Conservation (phyloP, 345 rosid species). For the Ceriops zippeliana region DNA sequence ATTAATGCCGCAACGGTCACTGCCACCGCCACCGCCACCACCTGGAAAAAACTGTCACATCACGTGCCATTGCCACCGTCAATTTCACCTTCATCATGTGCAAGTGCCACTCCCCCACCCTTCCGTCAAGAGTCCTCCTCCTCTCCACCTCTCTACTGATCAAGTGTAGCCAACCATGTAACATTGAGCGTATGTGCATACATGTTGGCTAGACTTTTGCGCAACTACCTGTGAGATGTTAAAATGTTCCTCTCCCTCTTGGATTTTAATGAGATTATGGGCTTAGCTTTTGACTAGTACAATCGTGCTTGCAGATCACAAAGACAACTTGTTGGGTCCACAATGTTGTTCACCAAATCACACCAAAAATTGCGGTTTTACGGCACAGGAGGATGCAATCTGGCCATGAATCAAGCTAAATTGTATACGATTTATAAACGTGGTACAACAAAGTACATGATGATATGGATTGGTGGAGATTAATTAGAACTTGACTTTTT, state of each 20-base stretch:
- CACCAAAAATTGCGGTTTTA: background rate
- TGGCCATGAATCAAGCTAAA: background rate
- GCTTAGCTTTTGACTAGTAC: constrained; percentile 3
- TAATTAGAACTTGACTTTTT: background rate
- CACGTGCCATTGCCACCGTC: constrained; percentile 35
- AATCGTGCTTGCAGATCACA: constrained; percentile 17
- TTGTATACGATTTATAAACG: too few species aligned
- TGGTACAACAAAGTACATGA: background rate
- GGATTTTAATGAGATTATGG: constrained; percentile 17
- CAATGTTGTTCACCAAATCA: background rate
- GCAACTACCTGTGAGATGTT: too few species aligned
- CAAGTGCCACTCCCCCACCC: constrained; percentile 2
- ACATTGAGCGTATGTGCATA: too few species aligned
- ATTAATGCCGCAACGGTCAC: constrained; percentile 40
- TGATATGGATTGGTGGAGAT: background rate
- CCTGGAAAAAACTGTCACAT: constrained; percentile 16
- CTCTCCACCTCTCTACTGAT: background rate
- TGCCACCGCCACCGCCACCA: constrained; percentile 20
- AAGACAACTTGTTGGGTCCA: constrained; percentile 19
- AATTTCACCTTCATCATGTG: constrained; percentile 22
- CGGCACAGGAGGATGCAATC: background rate
- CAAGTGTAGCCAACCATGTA: too few species aligned
- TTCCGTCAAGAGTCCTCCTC: background rate
- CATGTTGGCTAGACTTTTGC: background rate
- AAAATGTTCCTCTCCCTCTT: background rate